Percentiles rank a stretch among this genome's conserved stretches.
These are phyloP conservation scores for Pelargonium citronellum DNA, from an alignment of 441 rosid species.

Conservation along the genomic window DNA sequence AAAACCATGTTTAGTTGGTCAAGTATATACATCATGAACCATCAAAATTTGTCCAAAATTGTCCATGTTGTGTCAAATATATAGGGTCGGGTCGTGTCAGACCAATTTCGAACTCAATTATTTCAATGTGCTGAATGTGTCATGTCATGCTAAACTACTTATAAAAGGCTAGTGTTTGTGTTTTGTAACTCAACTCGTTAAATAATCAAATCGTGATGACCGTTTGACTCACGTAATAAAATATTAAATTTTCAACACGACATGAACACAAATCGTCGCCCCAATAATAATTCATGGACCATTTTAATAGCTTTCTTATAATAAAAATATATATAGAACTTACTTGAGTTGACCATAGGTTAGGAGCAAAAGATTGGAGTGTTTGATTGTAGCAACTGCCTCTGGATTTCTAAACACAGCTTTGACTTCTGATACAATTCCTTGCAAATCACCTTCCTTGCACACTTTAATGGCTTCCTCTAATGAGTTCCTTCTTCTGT, in stretches of 20 bases:
- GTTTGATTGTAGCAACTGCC: slow-evolving; percentile 34
- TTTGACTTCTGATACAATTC: slow-evolving; percentile 55
- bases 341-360: slow-evolving; percentile 61
- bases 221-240: too few species aligned
- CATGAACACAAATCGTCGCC: too few species aligned
- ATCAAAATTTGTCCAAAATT: background rate
- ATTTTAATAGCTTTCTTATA: too few species aligned
- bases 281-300: too few species aligned
- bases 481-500: slow-evolving; percentile 48
- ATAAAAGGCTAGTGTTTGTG: too few species aligned
- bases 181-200: too few species aligned
- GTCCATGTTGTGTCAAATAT: background rate
- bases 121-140: background rate
- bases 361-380: slow-evolving; percentile 38
- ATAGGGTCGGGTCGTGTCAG: background rate
- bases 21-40: background rate
- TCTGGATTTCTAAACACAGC: slow-evolving; percentile 44
- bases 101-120: too few species aligned
- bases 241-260: too few species aligned
- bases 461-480: slow-evolving; percentile 55
- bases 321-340: background rate
- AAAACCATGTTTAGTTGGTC: background rate
- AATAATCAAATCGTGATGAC: too few species aligned
- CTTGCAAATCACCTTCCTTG: slow-evolving; percentile 40
- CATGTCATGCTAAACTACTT: too few species aligned